Conservation (phyloP, 768 basidiomycete genomes). For the Exidia glandulosa region DNA sequence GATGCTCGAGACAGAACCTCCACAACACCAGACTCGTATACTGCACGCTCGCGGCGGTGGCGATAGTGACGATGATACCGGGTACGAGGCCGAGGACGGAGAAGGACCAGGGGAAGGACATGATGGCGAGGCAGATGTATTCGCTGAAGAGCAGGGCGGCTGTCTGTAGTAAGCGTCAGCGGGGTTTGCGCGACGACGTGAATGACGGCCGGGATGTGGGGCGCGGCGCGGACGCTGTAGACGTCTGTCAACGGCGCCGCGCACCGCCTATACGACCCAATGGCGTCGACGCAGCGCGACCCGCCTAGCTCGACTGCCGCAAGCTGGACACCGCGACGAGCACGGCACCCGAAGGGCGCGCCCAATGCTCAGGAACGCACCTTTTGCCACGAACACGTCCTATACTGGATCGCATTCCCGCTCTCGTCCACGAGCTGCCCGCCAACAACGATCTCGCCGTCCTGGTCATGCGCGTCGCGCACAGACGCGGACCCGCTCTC, state of each 20-base stretch:
- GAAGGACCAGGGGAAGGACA: slow-evolving; percentile 28
- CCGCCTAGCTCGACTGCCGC: too few relatives aligned
- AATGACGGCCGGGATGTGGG: too few relatives aligned
- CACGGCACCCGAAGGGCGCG: not conserved
- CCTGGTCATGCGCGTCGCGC: not conserved
- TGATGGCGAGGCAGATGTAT: slow-evolving; percentile 34
- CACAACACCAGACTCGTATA: slow-evolving; percentile 40
- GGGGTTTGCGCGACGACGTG: too few relatives aligned
- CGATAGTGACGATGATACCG: slow-evolving; percentile 30
- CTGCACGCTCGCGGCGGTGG: slow-evolving; percentile 26
- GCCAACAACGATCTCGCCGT: not conserved
- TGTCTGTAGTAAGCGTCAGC: too few relatives aligned
- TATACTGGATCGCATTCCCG: slow-evolving; percentile 24
- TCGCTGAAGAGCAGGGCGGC: slow-evolving; percentile 35
- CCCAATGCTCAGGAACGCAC: slow-evolving; percentile 19
- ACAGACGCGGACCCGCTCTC: not conserved
- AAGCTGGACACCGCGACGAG: not conserved
- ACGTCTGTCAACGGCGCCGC: not conserved
- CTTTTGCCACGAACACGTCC: slow-evolving; percentile 40
- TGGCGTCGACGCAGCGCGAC: too few relatives aligned
- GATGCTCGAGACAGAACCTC: slow-evolving; percentile 38
- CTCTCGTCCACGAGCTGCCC: slow-evolving; percentile 11
- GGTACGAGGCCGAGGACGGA: slow-evolving; percentile 32
- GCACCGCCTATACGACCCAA: too few relatives aligned
- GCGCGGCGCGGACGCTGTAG: not conserved